Evolutionary conservation across 257 asterid species (phyloP).

Genomic region (Echites panduratus): DNA sequence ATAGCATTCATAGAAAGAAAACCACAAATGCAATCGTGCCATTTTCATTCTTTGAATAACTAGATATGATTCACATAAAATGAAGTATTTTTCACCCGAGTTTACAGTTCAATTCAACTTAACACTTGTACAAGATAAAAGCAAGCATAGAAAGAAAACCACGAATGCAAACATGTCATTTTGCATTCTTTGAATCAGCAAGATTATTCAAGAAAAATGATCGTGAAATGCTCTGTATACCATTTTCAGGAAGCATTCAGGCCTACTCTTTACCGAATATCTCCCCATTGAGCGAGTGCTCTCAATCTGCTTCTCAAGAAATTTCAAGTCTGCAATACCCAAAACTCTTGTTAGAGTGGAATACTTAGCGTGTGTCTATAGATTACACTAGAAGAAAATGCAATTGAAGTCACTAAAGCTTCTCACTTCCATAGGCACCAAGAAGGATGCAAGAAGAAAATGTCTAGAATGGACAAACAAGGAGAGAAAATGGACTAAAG

Average conservation of each 20-base stretch:
- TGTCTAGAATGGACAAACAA: not conserved
- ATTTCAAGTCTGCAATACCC: constrained; percentile 49
- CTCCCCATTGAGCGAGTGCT: constrained; percentile 64
- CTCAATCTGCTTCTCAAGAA: constrained; percentile 58
- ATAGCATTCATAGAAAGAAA: not conserved
- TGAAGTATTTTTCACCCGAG: not conserved
- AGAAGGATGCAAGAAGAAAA: not conserved
- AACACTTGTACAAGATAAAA: not conserved
- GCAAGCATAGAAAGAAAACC: not conserved
- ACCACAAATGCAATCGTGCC: not conserved
- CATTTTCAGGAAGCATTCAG: constrained; percentile 84
- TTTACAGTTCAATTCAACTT: not conserved
- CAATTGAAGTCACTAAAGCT: constrained; percentile 8
- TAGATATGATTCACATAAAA: not conserved
- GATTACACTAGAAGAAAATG: not conserved
- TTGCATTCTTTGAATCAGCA: not conserved
- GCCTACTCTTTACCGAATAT: constrained; percentile 50
- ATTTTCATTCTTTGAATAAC: not conserved
- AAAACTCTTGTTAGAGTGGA: constrained; percentile 4
- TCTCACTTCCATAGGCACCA: not conserved
- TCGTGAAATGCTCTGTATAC: constrained; percentile 28
- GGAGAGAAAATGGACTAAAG: not conserved
- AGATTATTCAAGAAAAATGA: not conserved
- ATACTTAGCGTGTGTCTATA: not conserved
- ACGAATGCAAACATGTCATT: not conserved